Base-by-base conservation (phyloP, 306 rosid genomes). In the Boehmeria nivea region DNA sequence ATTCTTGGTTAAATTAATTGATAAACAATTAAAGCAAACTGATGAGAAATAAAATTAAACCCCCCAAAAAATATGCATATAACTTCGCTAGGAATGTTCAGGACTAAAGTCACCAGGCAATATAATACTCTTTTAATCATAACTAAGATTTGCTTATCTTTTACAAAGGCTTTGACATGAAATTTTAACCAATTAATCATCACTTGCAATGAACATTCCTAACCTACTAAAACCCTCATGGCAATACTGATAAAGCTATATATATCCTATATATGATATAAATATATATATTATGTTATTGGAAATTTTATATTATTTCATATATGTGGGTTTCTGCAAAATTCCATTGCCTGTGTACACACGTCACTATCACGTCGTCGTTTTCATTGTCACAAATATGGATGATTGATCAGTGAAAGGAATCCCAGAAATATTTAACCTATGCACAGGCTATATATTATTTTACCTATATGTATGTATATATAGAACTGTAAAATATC, bases 361-460 rank as follows among this genome's bases (percentile, higher is more conserved):
- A 21, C 18, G 70, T 76, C 77, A 61, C 71, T 59, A 37, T 76
- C 80, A 70, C 40, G 54, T 46, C 64, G 64, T 70, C 75, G 71
- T 42, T 56, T 76, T 67, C 59, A 36, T 28, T 44, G n/a, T 64
- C 65, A 71, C 39, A 67, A 53, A 54, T 54, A 47, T 25, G 60
- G 49, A 44, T 63, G 49, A 44, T 63, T 34, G 53, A 55, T 38
- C 21, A 6, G 37, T 55, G 58, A 59, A 69, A 47, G 54, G 59
- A 62, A 68, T 43, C 73, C 54, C 54, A 20, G 61, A 12, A 56
- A 38, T 37, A 33, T 31, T 25, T 19, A 13, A 13, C 3, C 15
- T 31, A 27, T 5, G 28, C 39, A 4, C 46, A 36, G 34, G 11
- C 52, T 43, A 18, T 33, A n/a, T 38, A n/a, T 28, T 59, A 44